Percentiles rank a stretch among this genome's conserved stretches.
Evolutionary conservation across 2,329 filamentous ascomycete genomes (phyloP).

Genomic region (Colletotrichum plurivorum): DNA sequence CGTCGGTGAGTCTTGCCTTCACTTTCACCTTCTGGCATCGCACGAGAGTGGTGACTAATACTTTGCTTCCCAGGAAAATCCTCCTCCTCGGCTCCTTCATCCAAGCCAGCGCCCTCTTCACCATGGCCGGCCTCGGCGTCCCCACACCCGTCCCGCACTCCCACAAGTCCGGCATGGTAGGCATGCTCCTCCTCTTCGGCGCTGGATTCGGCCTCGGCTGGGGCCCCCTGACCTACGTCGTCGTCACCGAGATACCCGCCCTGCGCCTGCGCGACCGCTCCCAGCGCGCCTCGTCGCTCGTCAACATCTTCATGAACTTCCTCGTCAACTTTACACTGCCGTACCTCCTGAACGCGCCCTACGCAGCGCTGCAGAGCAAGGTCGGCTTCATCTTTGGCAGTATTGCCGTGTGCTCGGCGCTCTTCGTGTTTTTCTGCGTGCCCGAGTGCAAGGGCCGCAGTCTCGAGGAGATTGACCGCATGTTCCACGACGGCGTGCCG

Average conservation of each 20-base stretch:
- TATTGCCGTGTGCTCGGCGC: conserved; percentile 36
- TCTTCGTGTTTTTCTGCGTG: conserved; percentile 41
- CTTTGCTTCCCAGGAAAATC: background rate
- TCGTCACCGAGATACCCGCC: conserved; percentile 52
- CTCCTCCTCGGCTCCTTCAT: conserved; percentile 19
- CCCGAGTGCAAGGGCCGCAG: conserved; percentile 45
- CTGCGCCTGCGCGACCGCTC: conserved; percentile 30
- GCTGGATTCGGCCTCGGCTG: conserved; percentile 51
- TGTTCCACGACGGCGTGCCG: conserved; percentile 41
- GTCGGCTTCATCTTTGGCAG: conserved; percentile 42
- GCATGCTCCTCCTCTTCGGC: conserved; percentile 50
- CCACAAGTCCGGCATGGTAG: conserved; percentile 49
- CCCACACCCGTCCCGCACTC: conserved; percentile 29
- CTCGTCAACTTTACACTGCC: conserved; percentile 43
- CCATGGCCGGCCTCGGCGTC: conserved; percentile 40
- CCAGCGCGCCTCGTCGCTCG: conserved; percentile 37
- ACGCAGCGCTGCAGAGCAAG: conserved; percentile 37
- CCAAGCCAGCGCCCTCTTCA: conserved; percentile 26
- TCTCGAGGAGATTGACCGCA: conserved; percentile 46
- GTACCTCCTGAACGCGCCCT: conserved; percentile 41
- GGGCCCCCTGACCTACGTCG: conserved; percentile 52
- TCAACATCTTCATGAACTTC: conserved; percentile 42
- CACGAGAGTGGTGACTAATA: background rate
- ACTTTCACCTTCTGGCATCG: background rate
- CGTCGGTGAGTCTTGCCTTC: conserved; percentile 19